Evolutionary conservation across 164 flowering plant species (phyloP).

Genomic region (Annona cherimola): DNA sequence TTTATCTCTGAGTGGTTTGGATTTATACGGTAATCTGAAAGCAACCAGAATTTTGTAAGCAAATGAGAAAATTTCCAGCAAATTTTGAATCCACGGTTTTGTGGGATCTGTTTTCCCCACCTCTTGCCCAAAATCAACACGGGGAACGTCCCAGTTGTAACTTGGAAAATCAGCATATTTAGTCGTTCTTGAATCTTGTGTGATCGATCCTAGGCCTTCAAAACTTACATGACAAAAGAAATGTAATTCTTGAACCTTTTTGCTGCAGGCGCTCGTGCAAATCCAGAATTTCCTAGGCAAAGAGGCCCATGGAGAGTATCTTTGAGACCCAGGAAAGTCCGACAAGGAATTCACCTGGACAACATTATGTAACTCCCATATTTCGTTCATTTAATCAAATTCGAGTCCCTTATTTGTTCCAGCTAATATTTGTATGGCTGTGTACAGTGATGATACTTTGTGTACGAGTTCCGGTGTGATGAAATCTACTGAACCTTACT

Average conservation of each 20-base stretch:
- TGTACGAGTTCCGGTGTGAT: no score
- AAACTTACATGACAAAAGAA: background rate
- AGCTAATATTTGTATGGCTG: no score
- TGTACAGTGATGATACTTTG: no score
- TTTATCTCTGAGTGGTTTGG: background rate
- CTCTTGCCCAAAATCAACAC: background rate
- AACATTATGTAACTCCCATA: no score
- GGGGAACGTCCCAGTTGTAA: background rate
- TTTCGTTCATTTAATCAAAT: no score
- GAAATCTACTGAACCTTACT: no score
- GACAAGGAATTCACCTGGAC: background rate
- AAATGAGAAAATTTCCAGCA: background rate
- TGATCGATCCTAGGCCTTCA: no score
- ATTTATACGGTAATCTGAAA: background rate
- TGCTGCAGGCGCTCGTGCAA: slow-evolving; percentile 55
- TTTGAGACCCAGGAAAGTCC: background rate
- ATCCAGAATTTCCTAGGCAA: slow-evolving; percentile 34
- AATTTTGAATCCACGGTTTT: background rate
- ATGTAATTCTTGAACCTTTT: background rate
- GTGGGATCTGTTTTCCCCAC: background rate
- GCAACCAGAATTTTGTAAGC: background rate
- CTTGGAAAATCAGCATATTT: background rate
- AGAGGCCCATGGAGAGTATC: slow-evolving; percentile 2
- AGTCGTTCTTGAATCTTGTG: no score
- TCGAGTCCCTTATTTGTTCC: no score